phyloP scores from a whole-genome alignment of 306 rosid species.

The Sechiopsis laciniata region DNA sequence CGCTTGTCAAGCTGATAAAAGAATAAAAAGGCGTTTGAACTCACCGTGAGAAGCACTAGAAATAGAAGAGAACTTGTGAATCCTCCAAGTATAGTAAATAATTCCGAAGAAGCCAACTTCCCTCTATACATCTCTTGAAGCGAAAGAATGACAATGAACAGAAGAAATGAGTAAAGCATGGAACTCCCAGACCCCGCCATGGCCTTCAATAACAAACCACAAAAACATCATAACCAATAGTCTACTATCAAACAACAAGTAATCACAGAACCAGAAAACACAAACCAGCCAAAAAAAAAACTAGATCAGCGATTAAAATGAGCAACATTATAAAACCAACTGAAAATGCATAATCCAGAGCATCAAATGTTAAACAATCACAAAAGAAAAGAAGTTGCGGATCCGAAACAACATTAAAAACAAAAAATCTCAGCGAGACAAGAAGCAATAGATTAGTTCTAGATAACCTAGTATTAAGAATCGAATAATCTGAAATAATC shows the following conservation, averaged over 20 bases:
- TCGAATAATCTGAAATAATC: neutral
- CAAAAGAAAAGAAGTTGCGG: neutral
- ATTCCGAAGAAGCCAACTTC: constrained; percentile 76
- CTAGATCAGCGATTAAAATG: neutral
- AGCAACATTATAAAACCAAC: neutral
- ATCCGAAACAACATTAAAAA: neutral
- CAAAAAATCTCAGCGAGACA: neutral
- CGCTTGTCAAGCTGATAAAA: neutral
- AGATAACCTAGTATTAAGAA: neutral
- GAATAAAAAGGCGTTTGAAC: constrained; percentile 27
- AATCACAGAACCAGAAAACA: constrained; percentile 8
- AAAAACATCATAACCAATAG: neutral
- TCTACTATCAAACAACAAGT: neutral
- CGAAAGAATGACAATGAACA: constrained; percentile 77
- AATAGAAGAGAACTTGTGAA: constrained; percentile 80
- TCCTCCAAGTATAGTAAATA: constrained; percentile 88
- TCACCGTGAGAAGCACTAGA: constrained; percentile 80
- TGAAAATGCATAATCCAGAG: neutral
- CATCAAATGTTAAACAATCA: neutral
- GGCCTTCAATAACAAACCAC: constrained; percentile 29
- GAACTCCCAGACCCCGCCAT: constrained; percentile 93
- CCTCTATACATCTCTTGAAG: constrained; percentile 93
- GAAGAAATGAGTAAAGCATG: constrained; percentile 80
- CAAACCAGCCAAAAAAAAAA: neutral
- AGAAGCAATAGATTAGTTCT: neutral